Base-by-base conservation (phyloP, 768 basidiomycete genomes). In the Naganishia friedmannii region DNA sequence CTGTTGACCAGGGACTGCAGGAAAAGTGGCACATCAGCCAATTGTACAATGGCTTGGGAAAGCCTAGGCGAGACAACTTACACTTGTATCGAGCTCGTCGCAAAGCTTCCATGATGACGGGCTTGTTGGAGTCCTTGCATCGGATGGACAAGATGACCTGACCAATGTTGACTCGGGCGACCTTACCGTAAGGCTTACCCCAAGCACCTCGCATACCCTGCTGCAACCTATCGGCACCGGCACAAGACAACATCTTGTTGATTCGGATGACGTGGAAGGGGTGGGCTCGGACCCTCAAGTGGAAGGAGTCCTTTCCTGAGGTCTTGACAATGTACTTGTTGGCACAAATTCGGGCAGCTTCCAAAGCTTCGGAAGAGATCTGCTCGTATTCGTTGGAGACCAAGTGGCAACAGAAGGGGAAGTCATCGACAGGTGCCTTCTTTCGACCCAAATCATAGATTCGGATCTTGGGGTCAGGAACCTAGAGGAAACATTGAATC, bases 171-270 rank as follows among this genome's bases (percentile, higher is more conserved):
- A 96, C 93, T 80, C 93, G 91, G 45, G 92, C 93, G 76, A 91
- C 74, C 54, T 46, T 70, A 68, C 74, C 94, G 82, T 96, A 94
- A 53, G 96, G 93, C 84, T 95, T 96, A 77, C 96, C 96, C 94
- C 95, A 99, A 51, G 95, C 95, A 75, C 95, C 96, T 84, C 95
- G 92, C 96, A 99, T 98, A 82, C 95, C 81, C 79, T 82, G 81
- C 66, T 81, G 80, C 73, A 82, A 73, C 72, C 80, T 77, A 92
- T 99, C 96, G 77, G 96, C 94, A 76, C 96, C 95, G 77, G 96
- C 96, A 82, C 96, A 98, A 70, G 89, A 91, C 86, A 98, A 90
- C 92, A 96, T 98, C 89, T 99, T 98, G 90, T 98, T 96, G 88
- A 96, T 96, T 73, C 96, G 90, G 84, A 99, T 83, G 77, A 98